These are phyloP conservation scores for Kalanchoe fedtschenkoi DNA, from an alignment of 164 flowering plant species.

Conservation along the genomic window DNA sequence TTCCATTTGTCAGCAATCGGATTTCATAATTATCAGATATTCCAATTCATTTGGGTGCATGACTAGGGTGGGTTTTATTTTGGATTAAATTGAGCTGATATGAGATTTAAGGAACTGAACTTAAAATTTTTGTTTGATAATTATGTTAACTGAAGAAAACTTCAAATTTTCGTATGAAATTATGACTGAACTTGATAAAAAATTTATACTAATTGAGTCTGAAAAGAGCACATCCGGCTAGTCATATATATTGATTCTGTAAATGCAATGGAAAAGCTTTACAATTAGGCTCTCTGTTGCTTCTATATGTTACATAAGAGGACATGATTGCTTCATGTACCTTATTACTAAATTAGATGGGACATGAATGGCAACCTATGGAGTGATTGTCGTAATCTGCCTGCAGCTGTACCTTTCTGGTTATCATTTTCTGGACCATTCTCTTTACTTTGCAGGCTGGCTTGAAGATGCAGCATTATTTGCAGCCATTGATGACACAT, in stretches of 20 bases:
- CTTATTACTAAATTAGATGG: not conserved
- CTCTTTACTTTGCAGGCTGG: conserved; percentile 52
- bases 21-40: too few species aligned
- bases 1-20: too few species aligned
- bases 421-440: not conserved
- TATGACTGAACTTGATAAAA: not conserved
- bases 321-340: not conserved
- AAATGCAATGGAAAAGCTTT: not conserved
- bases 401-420: not conserved
- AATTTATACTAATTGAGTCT: too few species aligned
- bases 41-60: too few species aligned
- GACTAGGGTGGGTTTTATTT: too few species aligned
- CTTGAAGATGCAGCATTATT: conserved; percentile 95
- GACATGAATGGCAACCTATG: not conserved
- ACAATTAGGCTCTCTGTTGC: not conserved
- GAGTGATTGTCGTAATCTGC: not conserved
- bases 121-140: too few species aligned
- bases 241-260: too few species aligned
- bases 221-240: too few species aligned
- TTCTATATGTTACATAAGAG: not conserved
- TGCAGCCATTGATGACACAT: conserved; percentile 69
- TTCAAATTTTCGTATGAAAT: too few species aligned
- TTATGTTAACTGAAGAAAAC: too few species aligned
- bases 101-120: too few species aligned
- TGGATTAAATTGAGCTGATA: too few species aligned